Percentiles rank a stretch among this genome's conserved stretches.
phyloP scores from a whole-genome alignment of 306 rosid genomes.

The Pueraria montana region DNA sequence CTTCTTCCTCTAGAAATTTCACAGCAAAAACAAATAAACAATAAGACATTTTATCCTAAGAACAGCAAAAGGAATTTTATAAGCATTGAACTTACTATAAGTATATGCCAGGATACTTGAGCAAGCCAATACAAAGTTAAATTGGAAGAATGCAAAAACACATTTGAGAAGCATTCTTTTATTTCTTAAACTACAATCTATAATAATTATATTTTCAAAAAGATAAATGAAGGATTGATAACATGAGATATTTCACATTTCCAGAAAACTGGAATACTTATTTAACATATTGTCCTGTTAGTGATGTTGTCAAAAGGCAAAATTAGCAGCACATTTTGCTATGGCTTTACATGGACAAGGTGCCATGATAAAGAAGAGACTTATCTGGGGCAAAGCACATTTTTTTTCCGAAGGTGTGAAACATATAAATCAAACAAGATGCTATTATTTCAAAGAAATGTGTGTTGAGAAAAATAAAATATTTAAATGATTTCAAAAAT shows the following conservation, averaged over 20 bases:
- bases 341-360: not conserved
- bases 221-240: conserved; percentile 10
- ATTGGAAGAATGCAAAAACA: conserved; percentile 5
- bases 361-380: not conserved
- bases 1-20: conserved; percentile 68
- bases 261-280: no score
- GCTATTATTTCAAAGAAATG: conserved; percentile 7
- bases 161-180: conserved; percentile 15
- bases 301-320: no score
- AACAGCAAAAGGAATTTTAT: conserved; percentile 14
- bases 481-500: conserved; percentile 4
- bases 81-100: not conserved
- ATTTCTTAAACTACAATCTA: conserved; percentile 11
- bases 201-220: conserved; percentile 29
- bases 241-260: not conserved
- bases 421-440: conserved; percentile 26
- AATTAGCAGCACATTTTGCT: conserved; percentile 17
- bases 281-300: no score
- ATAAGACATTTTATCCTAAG: conserved; percentile 37
- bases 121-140: conserved; percentile 9
- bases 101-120: conserved; percentile 31
- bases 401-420: conserved; percentile 18
- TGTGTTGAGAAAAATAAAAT: conserved; percentile 10
- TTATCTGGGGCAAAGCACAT: not conserved
- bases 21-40: conserved; percentile 41